These are phyloP conservation scores for Boletus mariae DNA, from an alignment of 1,284 basidiomycete genomes.

Conservation along the genomic window DNA sequence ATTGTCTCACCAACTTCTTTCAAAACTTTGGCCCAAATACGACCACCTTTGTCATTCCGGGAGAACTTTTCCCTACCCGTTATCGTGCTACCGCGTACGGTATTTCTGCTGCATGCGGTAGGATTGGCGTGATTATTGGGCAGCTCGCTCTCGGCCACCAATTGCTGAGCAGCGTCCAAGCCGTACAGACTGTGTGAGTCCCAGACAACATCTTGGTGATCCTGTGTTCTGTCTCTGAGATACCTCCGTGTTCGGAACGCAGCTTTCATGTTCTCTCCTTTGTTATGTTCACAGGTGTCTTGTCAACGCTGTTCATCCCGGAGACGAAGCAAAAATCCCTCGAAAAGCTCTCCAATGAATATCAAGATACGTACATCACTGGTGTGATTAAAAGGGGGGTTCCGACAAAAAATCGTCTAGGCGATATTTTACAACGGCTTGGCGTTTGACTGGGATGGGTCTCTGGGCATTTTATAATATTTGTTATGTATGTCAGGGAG, in stretches of 20 bases:
- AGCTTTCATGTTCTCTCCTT: slow-evolving; percentile 49
- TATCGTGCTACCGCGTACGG: slow-evolving; percentile 72
- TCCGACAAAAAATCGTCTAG: slow-evolving; percentile 2
- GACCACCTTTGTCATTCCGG: slow-evolving; percentile 70
- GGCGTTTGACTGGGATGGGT: not conserved
- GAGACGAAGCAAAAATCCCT: slow-evolving; percentile 58
- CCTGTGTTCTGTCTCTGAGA: slow-evolving; percentile 2
- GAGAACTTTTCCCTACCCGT: slow-evolving; percentile 72
- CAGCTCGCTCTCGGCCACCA: slow-evolving; percentile 53
- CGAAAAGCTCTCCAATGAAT: slow-evolving; percentile 54
- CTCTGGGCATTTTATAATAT: not conserved
- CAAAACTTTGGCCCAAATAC: slow-evolving; percentile 68
- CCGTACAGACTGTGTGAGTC: slow-evolving; percentile 36
- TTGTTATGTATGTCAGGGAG: not conserved
- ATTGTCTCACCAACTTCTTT: slow-evolving; percentile 57
- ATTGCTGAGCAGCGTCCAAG: slow-evolving; percentile 39
- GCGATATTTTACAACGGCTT: not conserved
- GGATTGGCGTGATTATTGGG: slow-evolving; percentile 65
- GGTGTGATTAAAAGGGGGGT: slow-evolving; percentile 14
- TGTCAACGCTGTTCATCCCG: slow-evolving; percentile 55
- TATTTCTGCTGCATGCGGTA: slow-evolving; percentile 66
- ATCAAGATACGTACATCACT: slow-evolving; percentile 46
- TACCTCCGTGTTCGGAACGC: not conserved
- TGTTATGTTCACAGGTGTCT: slow-evolving; percentile 58
- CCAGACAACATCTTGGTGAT: not conserved